Conservation (phyloP, 306 rosid genomes). For the Inga leiocalycina region DNA sequence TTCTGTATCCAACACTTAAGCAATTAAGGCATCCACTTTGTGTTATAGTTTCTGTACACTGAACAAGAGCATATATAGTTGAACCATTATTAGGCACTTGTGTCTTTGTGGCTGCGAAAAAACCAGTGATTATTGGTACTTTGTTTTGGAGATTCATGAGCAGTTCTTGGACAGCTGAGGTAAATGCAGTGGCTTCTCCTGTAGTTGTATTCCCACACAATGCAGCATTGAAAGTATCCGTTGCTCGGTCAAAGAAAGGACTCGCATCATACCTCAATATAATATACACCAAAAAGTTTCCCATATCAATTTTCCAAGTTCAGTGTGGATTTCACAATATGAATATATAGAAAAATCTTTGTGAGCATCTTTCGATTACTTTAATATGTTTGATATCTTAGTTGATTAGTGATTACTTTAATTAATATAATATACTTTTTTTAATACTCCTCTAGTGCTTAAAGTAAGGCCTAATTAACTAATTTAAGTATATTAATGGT, state of each 20-base stretch:
- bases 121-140: neutral
- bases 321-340: neutral
- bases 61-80: neutral
- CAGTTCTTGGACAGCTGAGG: neutral
- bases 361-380: neutral
- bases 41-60: neutral
- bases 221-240: neutral
- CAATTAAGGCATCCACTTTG: neutral
- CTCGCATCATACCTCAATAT: neutral
- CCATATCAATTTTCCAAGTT: neutral
- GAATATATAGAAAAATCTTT: neutral
- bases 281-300: neutral
- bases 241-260: neutral
- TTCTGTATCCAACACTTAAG: neutral
- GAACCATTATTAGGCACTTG: neutral
- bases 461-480: too few species aligned
- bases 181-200: neutral
- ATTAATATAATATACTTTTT: too few species aligned
- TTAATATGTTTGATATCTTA: neutral
- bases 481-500: too few species aligned
- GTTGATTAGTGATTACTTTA: neutral
- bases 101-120: neutral
- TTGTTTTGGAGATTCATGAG: neutral
- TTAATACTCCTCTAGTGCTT: too few species aligned
- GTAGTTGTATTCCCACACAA: neutral